Base-by-base conservation (phyloP, 2,329 filamentous ascomycete genomes). In the Xylariales sp. region DNA sequence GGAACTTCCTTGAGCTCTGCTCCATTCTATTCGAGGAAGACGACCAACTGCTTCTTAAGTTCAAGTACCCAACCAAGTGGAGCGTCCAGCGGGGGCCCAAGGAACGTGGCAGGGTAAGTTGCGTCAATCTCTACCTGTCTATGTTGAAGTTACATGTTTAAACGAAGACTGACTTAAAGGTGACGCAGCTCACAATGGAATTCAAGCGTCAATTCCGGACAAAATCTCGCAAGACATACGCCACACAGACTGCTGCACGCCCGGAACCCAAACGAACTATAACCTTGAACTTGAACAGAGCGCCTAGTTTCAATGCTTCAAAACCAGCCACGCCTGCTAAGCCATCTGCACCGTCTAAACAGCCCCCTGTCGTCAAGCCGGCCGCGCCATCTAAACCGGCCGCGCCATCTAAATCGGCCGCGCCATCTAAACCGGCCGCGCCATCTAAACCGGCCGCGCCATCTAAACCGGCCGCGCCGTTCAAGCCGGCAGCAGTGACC, bases 1-100 rank as follows among this genome's bases (percentile, higher is more conserved):
- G 62, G 19, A 70, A 71, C 46, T 47, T 78, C 10, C 52, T 77
- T 25, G 70, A 76, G 45, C 60, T 77, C 24, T 74, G 73, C 49
- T 61, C 62, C 23, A 55, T 72, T 32, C 58, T 78, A 42, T 74
- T 74, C 42, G 65, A 70, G 13, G 57, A 67, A n/a, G 65, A 70
- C 15, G 60, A 65, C 33, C 65, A 66, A 6, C 51, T 76, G 33
- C 49, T 67, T 20, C 45, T 77, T 25, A 69, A 61, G 13, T 53
- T 77, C 40, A 63, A 64, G 38, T 64, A 67, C 38, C 72, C 71
- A 29, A 65, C 58, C 10, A 65, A 62, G 49, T 75, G 69, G 67
- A 63, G 53, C 23, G 66, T 48, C 13, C 32, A 42, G 1, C 51
- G 58, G 13, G 60, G 43, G 15, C 51, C 56, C 28, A 54, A 33